Evolutionary conservation across 768 basidiomycete genomes (phyloP), one percentile per base, ranked within the genome.

Genomic region (Lactifluus rugatus): DNA sequence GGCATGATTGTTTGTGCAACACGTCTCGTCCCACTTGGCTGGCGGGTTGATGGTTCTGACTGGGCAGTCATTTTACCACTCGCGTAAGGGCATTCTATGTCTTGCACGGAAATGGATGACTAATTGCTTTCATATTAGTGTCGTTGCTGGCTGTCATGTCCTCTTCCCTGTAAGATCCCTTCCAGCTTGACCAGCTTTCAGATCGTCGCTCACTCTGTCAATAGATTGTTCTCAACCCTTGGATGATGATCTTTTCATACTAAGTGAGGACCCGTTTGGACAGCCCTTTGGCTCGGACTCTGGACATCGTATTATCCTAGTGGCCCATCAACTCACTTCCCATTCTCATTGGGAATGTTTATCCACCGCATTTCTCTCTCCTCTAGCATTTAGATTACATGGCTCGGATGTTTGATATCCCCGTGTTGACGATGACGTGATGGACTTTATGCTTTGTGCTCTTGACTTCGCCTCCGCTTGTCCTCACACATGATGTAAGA

Each of bases 241-340:
- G 87, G 86, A 70, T 92, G 54, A 89, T 90, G 85, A 85, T 90
- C 44, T 92, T 91, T 72, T 84, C 83, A 0, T 81, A 80, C 64
- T 73, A 60, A 70, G 25, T 19, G 17, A 9, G 32, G 48, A 54
- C 39, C 21, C n/a, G 32, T 17, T 47, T 14, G 21, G 31, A 44
- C 49, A n/a, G 9, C 21, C 5, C 19, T 19, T 25, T 45, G 31
- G 31, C 26, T 31, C 13, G 31, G n/a, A 17, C 39, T 34, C 13
- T 17, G 26, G 46, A 47, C 25, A 47, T 47, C 17, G 16, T 51
- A 17, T 39, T 25, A 21, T 44, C 21, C 21, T 44, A 44, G 11
- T 28, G 10, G 6, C 26, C 17, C 8, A 16, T 57, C 17, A 25
- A 8, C 32, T 36, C 8, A 9, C 32, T n/a, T 26, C 31, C 13